phyloP scores from a whole-genome alignment of 148 eudicot species.

The Rhododendron williamsianum region DNA sequence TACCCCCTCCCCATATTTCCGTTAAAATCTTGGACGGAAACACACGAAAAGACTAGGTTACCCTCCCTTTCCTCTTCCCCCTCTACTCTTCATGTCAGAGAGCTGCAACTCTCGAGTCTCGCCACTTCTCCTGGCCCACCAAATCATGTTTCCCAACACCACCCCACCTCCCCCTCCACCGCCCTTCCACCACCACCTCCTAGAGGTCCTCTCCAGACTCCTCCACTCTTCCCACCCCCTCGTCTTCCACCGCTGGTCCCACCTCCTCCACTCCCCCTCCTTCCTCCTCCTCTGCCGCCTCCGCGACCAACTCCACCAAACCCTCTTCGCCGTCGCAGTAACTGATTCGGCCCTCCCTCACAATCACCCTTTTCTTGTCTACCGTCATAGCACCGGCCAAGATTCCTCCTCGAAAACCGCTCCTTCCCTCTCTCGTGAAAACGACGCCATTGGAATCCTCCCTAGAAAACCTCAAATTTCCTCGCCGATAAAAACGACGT shows the following conservation, averaged over 20 bases:
- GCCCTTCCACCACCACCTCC: slow-evolving; percentile 23
- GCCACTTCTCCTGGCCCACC: slow-evolving; percentile 64
- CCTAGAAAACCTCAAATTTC: slow-evolving; percentile 31
- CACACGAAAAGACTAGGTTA: too few relatives aligned
- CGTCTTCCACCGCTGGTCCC: slow-evolving; percentile 66
- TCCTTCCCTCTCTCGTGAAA: neutral
- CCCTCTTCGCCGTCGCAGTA: slow-evolving; percentile 44
- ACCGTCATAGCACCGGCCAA: neutral
- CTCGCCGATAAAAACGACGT: slow-evolving; percentile 8
- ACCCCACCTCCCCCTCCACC: neutral
- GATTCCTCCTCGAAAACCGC: neutral
- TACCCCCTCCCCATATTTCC: too few relatives aligned
- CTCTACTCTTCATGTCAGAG: slow-evolving; percentile 13
- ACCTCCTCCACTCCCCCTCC: slow-evolving; percentile 42
- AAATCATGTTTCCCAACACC: slow-evolving; percentile 65
- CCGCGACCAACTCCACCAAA: slow-evolving; percentile 32
- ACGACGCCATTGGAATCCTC: neutral
- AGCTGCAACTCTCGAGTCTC: slow-evolving; percentile 41
- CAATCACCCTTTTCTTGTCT: neutral
- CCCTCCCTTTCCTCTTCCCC: neutral
- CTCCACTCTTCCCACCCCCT: slow-evolving; percentile 41
- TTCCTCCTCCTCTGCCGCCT: slow-evolving; percentile 47
- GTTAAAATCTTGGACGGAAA: too few relatives aligned
- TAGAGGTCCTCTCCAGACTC: slow-evolving; percentile 49
- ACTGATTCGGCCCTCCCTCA: slow-evolving; percentile 14